Percentiles rank a stretch among this genome's conserved stretches.
phyloP scores from a whole-genome alignment of 1,284 basidiomycete species.

The Agroathelia rolfsii region DNA sequence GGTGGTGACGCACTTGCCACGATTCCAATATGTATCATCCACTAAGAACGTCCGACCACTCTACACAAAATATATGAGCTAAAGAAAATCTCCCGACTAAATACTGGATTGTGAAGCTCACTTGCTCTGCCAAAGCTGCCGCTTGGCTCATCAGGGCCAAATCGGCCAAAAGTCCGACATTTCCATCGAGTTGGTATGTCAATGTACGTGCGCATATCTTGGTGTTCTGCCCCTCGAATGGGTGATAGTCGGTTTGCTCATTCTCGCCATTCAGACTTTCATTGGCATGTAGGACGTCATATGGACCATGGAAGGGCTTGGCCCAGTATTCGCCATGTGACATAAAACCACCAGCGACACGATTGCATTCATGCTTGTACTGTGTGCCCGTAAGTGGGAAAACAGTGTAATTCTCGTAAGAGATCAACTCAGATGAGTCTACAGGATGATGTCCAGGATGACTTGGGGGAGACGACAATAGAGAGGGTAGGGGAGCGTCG shows the following conservation, averaged over 20 bases:
- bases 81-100: neutral
- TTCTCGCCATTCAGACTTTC: no score
- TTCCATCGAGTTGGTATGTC: slow-evolving; percentile 61
- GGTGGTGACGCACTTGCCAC: slow-evolving; percentile 42
- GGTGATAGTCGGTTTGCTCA: slow-evolving; percentile 20
- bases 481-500: slow-evolving; percentile 7
- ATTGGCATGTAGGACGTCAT: slow-evolving; percentile 42
- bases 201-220: slow-evolving; percentile 46
- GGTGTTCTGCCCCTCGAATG: slow-evolving; percentile 22
- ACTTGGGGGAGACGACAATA: neutral
- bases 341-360: slow-evolving; percentile 36
- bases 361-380: slow-evolving; percentile 47
- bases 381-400: slow-evolving; percentile 47
- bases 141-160: slow-evolving; percentile 55
- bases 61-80: slow-evolving; percentile 18
- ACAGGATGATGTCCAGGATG: slow-evolving; percentile 12
- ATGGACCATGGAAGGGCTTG: slow-evolving; percentile 20
- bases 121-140: slow-evolving; percentile 55
- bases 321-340: slow-evolving; percentile 49
- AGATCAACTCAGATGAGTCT: slow-evolving; percentile 28
- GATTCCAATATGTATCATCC: slow-evolving; percentile 55
- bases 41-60: slow-evolving; percentile 43
- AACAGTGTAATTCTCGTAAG: slow-evolving; percentile 49
- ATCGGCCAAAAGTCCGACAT: slow-evolving; percentile 52
- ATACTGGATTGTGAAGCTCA: slow-evolving; percentile 18